Conservation (phyloP, 345 rosid genomes). For the Populus deltoides region DNA sequence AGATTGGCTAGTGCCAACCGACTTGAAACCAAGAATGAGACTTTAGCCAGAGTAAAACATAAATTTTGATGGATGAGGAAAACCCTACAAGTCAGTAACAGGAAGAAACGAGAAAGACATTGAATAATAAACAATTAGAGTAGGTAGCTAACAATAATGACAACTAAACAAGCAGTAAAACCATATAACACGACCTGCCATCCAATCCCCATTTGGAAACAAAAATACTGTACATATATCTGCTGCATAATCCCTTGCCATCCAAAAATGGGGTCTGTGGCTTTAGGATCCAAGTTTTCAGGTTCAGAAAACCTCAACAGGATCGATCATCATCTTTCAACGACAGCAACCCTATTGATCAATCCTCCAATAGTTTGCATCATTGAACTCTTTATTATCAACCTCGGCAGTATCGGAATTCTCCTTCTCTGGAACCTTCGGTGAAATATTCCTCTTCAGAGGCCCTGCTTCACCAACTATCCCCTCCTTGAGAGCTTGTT, state of each 20-base stretch:
- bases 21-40: neutral
- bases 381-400: constrained; percentile 78
- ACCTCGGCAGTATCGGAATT: constrained; percentile 47
- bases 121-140: constrained; percentile 31
- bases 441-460: constrained; percentile 53
- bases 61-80: constrained; percentile 14
- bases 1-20: neutral
- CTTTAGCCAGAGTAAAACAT: neutral
- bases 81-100: constrained; percentile 12
- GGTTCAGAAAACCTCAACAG: constrained; percentile 6
- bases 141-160: constrained; percentile 16
- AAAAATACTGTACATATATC: constrained; percentile 51
- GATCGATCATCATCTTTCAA: constrained; percentile 45
- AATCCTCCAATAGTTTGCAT: constrained; percentile 89
- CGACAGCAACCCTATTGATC: constrained; percentile 83
- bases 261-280: constrained; percentile 19
- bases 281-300: constrained; percentile 19
- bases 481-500: constrained; percentile 85
- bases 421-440: constrained; percentile 53
- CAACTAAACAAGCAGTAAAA: constrained; percentile 26
- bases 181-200: constrained; percentile 35
- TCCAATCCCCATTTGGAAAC: constrained; percentile 32
- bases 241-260: constrained; percentile 20
- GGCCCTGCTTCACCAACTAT: constrained; percentile 96
- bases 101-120: constrained; percentile 23